Evolutionary conservation across 495 filamentous ascomycete species (phyloP), one percentile per base, ranked within the genome.

Genomic region (Sphaerosporella brunnea): DNA sequence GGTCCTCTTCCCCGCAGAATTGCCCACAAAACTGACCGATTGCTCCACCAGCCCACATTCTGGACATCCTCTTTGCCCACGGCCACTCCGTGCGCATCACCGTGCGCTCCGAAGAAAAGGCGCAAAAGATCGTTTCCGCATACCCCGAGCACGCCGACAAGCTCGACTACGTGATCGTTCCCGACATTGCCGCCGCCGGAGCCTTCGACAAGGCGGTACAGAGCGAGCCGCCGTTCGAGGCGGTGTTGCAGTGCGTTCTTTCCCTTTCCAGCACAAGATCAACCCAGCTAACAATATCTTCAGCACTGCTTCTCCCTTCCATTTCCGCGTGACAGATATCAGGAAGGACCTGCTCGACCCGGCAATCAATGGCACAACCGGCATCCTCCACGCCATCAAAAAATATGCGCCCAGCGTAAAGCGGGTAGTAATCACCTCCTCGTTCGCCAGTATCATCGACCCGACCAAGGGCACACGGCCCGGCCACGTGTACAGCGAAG

Each of bases 121-220:
- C 79, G 19, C 65, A 81, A 35, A 73, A 69, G 50, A 84, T 93
- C 60, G 71, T 73, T 11, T 63, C 74, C 18, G 76, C 78, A n/a
- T 75, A 88, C 61, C 73, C 78, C 0, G 60, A 66, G 1, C 54
- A 68, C 26, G 71, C 73, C 43, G 75, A 73, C n/a, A 74, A 79
- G 54, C 74, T 96, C 13, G 72, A 72, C 42, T 82, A 80, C 50
- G 71, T 70, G 34, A 78, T 93, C 58, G 84, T 94, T 5, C 72
- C 79, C 47, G 87, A 96, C 64, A 83, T 94, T 55, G 82, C 82
- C 3, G 53, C 73, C 50, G 70, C 72, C 35, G 70, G 73, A 30
- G 82, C 85, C 48, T 92, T 92, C 62, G 81, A 92, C 51, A 68
- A 84, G 54, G 81, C 82, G n/a, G 74, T 85, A 46, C 73, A 75